phyloP scores from a whole-genome alignment of 2,329 filamentous ascomycete species.

The Colletotrichum sp. region DNA sequence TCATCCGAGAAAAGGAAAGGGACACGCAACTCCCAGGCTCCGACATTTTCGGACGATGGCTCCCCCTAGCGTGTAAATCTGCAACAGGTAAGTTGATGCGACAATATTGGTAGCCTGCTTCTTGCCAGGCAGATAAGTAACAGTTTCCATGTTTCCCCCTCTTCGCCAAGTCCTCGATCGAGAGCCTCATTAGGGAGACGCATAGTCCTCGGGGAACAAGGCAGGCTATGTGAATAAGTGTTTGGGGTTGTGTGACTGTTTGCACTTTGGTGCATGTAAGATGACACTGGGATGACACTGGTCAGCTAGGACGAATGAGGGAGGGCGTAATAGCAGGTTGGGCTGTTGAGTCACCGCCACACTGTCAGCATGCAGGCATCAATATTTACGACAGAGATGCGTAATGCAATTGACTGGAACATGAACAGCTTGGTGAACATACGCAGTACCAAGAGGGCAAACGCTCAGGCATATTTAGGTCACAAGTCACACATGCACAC shows the following conservation, averaged over 20 bases:
- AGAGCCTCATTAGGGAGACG: background rate
- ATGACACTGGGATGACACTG: background rate
- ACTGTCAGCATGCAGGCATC: background rate
- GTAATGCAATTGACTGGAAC: background rate
- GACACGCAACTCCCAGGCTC: background rate
- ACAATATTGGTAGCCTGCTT: background rate
- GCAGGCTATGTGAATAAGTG: background rate
- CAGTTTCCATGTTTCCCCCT: background rate
- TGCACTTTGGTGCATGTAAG: background rate
- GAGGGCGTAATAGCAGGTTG: background rate
- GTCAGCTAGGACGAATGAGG: background rate
- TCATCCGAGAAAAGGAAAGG: background rate
- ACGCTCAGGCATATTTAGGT: background rate
- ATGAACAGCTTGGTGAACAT: background rate
- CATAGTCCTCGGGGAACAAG: background rate
- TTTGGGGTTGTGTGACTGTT: background rate
- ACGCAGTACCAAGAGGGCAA: background rate
- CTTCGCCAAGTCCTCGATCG: background rate
- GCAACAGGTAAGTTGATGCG: background rate
- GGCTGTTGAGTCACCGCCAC: background rate
- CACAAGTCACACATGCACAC: background rate
- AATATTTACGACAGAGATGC: background rate
- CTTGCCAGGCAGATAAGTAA: background rate
- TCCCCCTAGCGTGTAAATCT: background rate
- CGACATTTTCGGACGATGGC: background rate